Evolutionary conservation across 208 protist species (phyloP).

Genomic region (Trypanosoma congolense): DNA sequence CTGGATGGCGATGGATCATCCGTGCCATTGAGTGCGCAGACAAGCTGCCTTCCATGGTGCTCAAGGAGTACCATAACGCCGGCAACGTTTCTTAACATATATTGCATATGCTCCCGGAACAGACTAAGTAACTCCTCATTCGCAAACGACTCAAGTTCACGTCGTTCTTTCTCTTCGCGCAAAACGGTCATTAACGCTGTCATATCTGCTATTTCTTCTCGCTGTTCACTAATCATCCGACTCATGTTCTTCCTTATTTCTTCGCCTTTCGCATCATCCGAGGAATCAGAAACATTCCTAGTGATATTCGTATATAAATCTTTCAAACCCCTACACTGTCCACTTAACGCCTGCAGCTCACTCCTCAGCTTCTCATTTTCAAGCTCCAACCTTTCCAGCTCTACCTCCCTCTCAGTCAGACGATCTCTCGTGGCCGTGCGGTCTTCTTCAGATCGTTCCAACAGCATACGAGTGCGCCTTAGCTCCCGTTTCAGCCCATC

Average conservation of each 20-base stretch:
- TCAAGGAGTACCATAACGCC: too few relatives aligned
- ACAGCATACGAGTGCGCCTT: background rate
- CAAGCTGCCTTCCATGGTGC: constrained; percentile 4
- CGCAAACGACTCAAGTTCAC: background rate
- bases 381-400: constrained; percentile 1
- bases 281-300: too few relatives aligned
- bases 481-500: constrained; percentile 11
- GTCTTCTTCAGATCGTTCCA: constrained; percentile 1
- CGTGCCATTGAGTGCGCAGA: background rate
- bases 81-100: too few relatives aligned
- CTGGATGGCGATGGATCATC: too few relatives aligned
- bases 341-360: background rate
- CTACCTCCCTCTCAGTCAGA: constrained; percentile 3
- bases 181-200: background rate
- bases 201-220: background rate
- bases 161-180: constrained; percentile 7
- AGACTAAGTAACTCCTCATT: background rate
- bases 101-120: background rate
- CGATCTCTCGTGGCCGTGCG: background rate
- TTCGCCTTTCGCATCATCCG: background rate
- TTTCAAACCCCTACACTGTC: background rate
- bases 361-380: constrained; percentile 5
- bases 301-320: background rate
- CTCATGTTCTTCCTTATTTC: background rate
- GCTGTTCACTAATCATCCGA: background rate